These are phyloP conservation scores for Wickerhamomyces tratensis DNA, from an alignment of 805 yeast genomes.

Conservation along the genomic window DNA sequence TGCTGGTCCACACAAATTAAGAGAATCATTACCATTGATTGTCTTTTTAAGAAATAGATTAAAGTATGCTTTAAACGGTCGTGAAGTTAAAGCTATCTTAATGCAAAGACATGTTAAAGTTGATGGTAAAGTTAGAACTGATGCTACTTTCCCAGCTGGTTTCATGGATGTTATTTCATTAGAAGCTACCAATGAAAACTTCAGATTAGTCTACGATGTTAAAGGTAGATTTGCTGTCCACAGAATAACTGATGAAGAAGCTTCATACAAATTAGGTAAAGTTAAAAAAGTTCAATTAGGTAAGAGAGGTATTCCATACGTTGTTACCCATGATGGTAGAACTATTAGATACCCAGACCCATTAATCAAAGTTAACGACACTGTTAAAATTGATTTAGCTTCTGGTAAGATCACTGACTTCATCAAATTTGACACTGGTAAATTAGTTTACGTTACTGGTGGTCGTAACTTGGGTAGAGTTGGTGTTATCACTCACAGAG, in stretches of 20 bases:
- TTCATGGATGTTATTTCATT: constrained; percentile 98
- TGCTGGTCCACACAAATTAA: constrained; percentile 98
- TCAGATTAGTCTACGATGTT: constrained; percentile 96
- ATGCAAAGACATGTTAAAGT: constrained; percentile 98
- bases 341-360: constrained; percentile 99
- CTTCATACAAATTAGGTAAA: constrained; percentile 95
- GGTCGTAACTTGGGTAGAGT: constrained; percentile 98
- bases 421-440: constrained; percentile 90
- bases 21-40: constrained; percentile 96
- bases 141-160: constrained; percentile 98
- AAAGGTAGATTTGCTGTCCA: constrained; percentile 99
- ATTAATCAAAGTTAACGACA: constrained; percentile 90
- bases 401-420: constrained; percentile 88
- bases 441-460: constrained; percentile 88
- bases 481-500: constrained; percentile 93
- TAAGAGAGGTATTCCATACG: constrained; percentile 97
- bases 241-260: constrained; percentile 99
- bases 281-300: constrained; percentile 98
- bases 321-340: constrained; percentile 99
- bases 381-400: constrained; percentile 94
- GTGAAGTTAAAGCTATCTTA: constrained; percentile 96
- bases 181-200: constrained; percentile 98
- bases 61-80: constrained; percentile 98
- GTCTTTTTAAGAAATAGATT: constrained; percentile 97
- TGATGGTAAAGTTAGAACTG: constrained; percentile 99